Percentiles rank a stretch among this genome's conserved stretches.
Conservation (phyloP, 2,329 filamentous ascomycete species). For the Penicillium sp. region DNA sequence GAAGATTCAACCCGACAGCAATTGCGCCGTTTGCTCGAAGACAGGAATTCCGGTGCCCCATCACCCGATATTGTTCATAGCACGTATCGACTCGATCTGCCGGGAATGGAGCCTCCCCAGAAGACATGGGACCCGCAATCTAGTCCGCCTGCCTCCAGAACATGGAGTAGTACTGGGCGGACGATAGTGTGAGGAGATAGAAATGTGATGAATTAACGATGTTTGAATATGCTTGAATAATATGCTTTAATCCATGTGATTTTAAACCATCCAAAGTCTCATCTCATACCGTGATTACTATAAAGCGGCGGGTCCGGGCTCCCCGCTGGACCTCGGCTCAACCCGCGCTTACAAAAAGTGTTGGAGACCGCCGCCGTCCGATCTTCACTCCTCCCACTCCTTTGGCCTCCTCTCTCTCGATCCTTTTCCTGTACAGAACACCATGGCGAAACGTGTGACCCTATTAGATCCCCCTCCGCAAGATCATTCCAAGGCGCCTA, state of each 20-base stretch:
- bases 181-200: not conserved
- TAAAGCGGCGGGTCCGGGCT: too few relatives aligned
- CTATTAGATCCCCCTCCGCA: conserved; percentile 76
- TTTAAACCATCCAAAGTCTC: too few relatives aligned
- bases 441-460: conserved; percentile 52
- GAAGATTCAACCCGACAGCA: conserved; percentile 48
- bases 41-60: conserved; percentile 31
- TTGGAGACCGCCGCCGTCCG: conserved; percentile 16
- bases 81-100: conserved; percentile 35
- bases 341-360: conserved; percentile 12
- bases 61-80: conserved; percentile 29
- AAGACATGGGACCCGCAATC: conserved; percentile 15
- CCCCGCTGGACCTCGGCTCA: conserved; percentile 24
- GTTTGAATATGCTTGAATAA: too few relatives aligned
- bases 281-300: too few relatives aligned
- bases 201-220: too few relatives aligned
- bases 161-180: conserved; percentile 3
- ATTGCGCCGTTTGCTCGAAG: conserved; percentile 39
- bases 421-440: not conserved
- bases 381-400: not conserved
- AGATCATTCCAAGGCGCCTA: conserved; percentile 73
- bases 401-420: conserved; percentile 1
- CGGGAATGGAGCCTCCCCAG: conserved; percentile 14
- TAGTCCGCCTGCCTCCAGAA: not conserved
- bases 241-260: conserved; percentile 9